phyloP scores from a whole-genome alignment of 2,329 filamentous ascomycete species.

The Diplodia corticola region DNA sequence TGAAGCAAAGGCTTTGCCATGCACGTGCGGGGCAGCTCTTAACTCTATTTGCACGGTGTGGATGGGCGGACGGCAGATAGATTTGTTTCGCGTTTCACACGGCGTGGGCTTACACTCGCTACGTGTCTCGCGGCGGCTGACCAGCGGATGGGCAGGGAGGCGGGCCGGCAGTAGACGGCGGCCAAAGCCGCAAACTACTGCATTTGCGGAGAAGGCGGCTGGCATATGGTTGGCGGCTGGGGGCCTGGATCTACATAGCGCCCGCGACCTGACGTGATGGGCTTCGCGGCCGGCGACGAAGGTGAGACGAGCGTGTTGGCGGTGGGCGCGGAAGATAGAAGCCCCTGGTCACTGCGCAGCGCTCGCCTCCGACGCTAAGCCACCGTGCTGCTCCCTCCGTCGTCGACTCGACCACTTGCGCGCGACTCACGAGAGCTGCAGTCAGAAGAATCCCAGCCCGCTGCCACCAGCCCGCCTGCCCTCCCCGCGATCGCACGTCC shows the following conservation, averaged over 20 bases:
- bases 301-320: conserved; percentile 11
- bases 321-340: conserved; percentile 2
- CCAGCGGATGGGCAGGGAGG: conserved; percentile 10
- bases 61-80: conserved; percentile 1
- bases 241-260: too few species aligned
- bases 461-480: background rate
- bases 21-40: conserved; percentile 1
- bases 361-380: background rate
- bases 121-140: conserved; percentile 13
- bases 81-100: conserved; percentile 18
- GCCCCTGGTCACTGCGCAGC: background rate
- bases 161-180: conserved; percentile 3
- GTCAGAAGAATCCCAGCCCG: conserved; percentile 6
- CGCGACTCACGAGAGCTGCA: conserved; percentile 21
- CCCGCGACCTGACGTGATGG: background rate
- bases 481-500: background rate
- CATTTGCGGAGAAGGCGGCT: conserved; percentile 1
- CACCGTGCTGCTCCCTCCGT: background rate
- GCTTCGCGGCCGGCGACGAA: background rate
- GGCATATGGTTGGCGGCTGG: background rate
- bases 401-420: conserved; percentile 1
- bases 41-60: conserved; percentile 3
- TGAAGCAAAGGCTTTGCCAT: conserved; percentile 10
- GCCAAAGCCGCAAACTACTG: conserved; percentile 5
- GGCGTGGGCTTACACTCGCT: conserved; percentile 6